Percentiles rank a stretch among this genome's conserved stretches.
These are phyloP conservation scores for Colletotrichum gigasporum DNA, from an alignment of 2,329 filamentous ascomycete genomes.

Conservation along the genomic window DNA sequence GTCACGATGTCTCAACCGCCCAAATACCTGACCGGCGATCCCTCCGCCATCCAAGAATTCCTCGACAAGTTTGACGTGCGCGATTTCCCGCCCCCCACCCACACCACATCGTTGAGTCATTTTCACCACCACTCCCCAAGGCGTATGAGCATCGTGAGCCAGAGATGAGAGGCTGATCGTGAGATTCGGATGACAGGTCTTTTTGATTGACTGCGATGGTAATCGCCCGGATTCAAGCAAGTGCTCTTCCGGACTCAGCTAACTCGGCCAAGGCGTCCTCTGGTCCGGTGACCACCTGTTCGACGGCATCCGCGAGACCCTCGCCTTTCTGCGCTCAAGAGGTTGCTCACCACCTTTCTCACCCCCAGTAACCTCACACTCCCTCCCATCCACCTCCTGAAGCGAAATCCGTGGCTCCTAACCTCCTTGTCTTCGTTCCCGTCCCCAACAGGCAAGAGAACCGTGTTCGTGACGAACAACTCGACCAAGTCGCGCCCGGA, in stretches of 20 bases:
- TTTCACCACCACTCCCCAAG: neutral
- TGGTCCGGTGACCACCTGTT: constrained; percentile 97
- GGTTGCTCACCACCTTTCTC: constrained; percentile 58
- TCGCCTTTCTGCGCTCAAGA: constrained; percentile 83
- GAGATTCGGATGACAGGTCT: constrained; percentile 66
- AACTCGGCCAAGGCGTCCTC: constrained; percentile 75
- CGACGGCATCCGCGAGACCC: constrained; percentile 83
- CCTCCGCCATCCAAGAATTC: constrained; percentile 80
- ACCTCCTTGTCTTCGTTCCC: constrained; percentile 9
- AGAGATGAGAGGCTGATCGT: constrained; percentile 30
- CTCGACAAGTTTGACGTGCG: constrained; percentile 92
- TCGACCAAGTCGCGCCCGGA: constrained; percentile 94
- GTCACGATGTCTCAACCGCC: constrained; percentile 48
- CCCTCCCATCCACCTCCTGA: neutral
- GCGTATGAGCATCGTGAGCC: neutral
- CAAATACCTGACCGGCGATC: constrained; percentile 83
- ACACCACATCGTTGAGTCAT: constrained; percentile 24
- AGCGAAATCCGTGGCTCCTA: neutral
- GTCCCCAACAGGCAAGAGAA: constrained; percentile 75
- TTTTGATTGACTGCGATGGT: constrained; percentile 98
- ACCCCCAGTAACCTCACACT: constrained; percentile 13
- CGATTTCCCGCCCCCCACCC: constrained; percentile 39
- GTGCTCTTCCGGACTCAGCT: neutral
- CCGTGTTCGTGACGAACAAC: constrained; percentile 98
- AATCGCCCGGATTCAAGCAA: constrained; percentile 37